These are phyloP conservation scores for Quercus alba DNA, from an alignment of 306 rosid species.

Conservation along the genomic window DNA sequence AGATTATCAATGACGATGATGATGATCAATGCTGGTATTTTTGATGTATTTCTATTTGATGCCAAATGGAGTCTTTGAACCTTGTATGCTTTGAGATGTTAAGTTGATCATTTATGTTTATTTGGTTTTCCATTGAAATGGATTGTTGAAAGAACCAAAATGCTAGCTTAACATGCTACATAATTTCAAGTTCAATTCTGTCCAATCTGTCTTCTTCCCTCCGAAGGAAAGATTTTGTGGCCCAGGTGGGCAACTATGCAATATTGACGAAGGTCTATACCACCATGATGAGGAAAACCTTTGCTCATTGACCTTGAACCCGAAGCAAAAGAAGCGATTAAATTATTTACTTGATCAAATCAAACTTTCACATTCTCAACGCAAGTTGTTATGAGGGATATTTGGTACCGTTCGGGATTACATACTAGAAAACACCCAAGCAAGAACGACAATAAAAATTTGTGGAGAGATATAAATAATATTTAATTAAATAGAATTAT, in stretches of 20 bases:
- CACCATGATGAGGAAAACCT: too few species aligned
- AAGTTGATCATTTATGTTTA: neutral
- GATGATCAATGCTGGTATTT: conserved; percentile 26
- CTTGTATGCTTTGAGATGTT: conserved; percentile 5
- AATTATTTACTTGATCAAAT: too few species aligned
- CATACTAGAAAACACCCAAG: too few species aligned
- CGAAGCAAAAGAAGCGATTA: too few species aligned
- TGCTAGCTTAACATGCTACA: neutral
- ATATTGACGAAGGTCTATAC: neutral
- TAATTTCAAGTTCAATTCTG: neutral
- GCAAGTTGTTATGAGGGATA: too few species aligned
- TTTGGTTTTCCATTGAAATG: conserved; percentile 14
- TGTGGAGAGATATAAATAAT: too few species aligned
- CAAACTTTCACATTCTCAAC: too few species aligned
- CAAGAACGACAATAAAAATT: too few species aligned
- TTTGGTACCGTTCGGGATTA: too few species aligned
- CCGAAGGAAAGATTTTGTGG: neutral
- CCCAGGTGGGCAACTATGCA: neutral
- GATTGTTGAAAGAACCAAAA: neutral
- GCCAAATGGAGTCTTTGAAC: conserved; percentile 11
- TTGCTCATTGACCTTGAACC: too few species aligned
- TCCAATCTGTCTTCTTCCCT: neutral
- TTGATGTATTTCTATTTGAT: conserved; percentile 12
- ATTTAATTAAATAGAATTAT: too few species aligned
- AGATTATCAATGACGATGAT: conserved; percentile 29